A percentile compares a stretch with the other conserved stretches of the same genome.
Evolutionary conservation across 805 yeast genomes (phyloP).

Genomic region (Kodamaea nitidulidarum): DNA sequence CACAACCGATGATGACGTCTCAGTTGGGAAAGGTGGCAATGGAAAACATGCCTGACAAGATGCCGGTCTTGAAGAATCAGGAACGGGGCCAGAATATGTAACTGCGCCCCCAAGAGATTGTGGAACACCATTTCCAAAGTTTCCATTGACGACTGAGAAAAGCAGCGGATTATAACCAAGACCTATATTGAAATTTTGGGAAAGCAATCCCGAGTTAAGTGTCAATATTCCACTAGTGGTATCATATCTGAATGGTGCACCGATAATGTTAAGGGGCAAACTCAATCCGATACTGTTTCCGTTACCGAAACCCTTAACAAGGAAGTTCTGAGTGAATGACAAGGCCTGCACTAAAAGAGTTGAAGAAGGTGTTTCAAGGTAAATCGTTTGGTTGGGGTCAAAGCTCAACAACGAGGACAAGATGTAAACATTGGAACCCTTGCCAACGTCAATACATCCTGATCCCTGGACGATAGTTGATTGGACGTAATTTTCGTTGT

Average conservation of each 20-base stretch:
- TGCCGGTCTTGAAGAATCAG: conserved; percentile 2
- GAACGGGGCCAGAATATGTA: conserved; percentile 7
- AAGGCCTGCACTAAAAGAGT: conserved; percentile 17
- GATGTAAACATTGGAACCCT: conserved; percentile 10
- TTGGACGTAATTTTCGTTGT: conserved; percentile 21
- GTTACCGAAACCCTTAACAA: conserved; percentile 26
- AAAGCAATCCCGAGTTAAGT: conserved; percentile 6
- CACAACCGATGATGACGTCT: not conserved
- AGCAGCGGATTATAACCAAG: conserved; percentile 8
- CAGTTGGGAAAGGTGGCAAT: conserved; percentile 2
- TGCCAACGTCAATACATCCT: conserved; percentile 27
- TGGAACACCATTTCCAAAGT: conserved; percentile 7
- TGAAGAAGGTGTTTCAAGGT: conserved; percentile 9
- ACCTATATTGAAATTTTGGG: conserved; percentile 12
- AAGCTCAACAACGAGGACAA: conserved; percentile 8
- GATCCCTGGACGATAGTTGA: conserved; percentile 19
- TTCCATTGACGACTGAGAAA: conserved; percentile 6
- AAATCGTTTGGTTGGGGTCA: conserved; percentile 11
- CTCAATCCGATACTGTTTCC: conserved; percentile 25
- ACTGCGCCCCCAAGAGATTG: conserved; percentile 10
- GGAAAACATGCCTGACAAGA: conserved; percentile 5
- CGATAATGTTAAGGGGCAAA: conserved; percentile 9
- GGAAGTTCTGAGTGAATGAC: conserved; percentile 17
- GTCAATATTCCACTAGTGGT: conserved; percentile 21
- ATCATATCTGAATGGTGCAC: conserved; percentile 6